phyloP scores from a whole-genome alignment of 2,329 filamentous ascomycete genomes.

The Fusarium camptoceras region DNA sequence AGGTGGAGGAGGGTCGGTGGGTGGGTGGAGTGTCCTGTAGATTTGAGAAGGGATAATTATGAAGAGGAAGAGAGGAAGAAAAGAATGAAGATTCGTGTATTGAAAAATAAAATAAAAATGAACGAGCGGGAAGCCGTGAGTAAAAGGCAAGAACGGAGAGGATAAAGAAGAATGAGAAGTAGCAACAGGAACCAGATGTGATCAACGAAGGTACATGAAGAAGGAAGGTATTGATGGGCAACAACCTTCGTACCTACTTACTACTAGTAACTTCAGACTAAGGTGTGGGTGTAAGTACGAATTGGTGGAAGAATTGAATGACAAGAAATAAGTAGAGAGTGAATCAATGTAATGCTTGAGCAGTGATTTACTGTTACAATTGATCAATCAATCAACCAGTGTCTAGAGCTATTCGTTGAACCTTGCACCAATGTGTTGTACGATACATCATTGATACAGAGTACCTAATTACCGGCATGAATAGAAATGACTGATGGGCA shows the following conservation, averaged over 20 bases:
- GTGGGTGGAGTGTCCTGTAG: slow-evolving; percentile 38
- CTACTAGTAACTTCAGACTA: no score
- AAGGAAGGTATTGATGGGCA: neutral
- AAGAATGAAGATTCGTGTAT: neutral
- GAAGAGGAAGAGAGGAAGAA: slow-evolving; percentile 34
- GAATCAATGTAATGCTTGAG: slow-evolving; percentile 8
- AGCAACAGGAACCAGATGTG: slow-evolving; percentile 8
- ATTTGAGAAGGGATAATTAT: slow-evolving; percentile 41
- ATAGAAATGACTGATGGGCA: slow-evolving; percentile 6
- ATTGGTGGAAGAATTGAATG: neutral
- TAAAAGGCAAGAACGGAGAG: neutral
- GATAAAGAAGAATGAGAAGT: slow-evolving; percentile 16
- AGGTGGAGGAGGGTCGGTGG: slow-evolving; percentile 44
- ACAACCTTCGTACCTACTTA: neutral
- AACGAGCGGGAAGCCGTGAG: neutral
- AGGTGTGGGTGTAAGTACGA: neutral
- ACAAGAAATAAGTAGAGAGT: slow-evolving; percentile 1
- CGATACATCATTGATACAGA: neutral
- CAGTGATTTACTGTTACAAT: neutral
- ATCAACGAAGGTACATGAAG: neutral
- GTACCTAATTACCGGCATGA: slow-evolving; percentile 1
- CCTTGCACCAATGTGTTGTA: neutral
- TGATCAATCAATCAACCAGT: neutral
- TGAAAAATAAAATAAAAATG: slow-evolving; percentile 21
- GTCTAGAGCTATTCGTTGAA: neutral